Conservation (phyloP, 208 protist species). For the Acanthamoeba royreba region DNA sequence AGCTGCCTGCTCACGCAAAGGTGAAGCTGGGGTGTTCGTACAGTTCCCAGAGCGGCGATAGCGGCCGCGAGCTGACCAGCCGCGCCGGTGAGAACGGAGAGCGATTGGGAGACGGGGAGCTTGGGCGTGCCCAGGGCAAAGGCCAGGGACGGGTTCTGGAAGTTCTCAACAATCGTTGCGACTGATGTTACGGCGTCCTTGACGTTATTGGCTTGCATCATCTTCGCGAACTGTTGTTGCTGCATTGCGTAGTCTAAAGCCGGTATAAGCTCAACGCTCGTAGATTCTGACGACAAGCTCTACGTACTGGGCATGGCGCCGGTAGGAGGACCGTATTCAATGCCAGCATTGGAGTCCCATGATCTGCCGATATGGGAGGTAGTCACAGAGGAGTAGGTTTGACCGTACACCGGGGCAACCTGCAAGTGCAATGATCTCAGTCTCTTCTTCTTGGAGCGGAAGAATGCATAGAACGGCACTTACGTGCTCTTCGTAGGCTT, state of each 20-base stretch:
- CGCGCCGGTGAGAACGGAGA: not conserved
- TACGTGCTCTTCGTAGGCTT: constrained; percentile 26
- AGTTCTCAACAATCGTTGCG: not conserved
- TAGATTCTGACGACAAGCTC: too few species aligned
- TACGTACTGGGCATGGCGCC: not conserved
- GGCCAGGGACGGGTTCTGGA: not conserved
- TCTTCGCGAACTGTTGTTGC: constrained; percentile 4
- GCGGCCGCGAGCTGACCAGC: not conserved
- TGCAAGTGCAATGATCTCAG: not conserved
- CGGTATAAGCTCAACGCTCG: too few species aligned
- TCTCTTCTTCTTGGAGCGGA: too few species aligned
- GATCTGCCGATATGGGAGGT: not conserved
- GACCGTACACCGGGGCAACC: not conserved
- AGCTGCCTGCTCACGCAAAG: not conserved
- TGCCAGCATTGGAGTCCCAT: not conserved
- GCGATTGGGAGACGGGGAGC: not conserved
- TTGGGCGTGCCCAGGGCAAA: not conserved
- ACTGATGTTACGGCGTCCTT: not conserved
- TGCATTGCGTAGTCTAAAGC: not conserved
- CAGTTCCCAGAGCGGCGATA: not conserved
- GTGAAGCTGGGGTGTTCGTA: not conserved
- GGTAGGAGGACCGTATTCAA: not conserved
- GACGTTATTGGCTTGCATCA: not conserved
- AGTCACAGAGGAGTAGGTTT: not conserved
- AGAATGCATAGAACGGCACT: not conserved